Conservation (phyloP, 352 stramenopile species). For the Globisporangium uncinulatum region DNA sequence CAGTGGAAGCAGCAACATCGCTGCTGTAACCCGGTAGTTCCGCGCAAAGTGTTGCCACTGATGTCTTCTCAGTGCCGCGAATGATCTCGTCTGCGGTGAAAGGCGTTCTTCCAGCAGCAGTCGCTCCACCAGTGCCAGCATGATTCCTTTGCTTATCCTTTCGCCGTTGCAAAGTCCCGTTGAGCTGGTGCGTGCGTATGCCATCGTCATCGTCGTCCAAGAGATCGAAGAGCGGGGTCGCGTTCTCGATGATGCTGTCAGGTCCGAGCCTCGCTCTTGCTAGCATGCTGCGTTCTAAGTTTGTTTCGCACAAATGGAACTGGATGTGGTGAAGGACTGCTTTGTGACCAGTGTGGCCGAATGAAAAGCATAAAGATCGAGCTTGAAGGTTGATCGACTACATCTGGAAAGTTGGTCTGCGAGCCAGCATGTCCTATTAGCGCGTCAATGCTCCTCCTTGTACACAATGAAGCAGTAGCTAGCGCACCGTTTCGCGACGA, state of each 20-base stretch:
- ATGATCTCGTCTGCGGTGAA: conserved; percentile 13
- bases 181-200: neutral
- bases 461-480: neutral
- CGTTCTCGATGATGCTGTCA: conserved; percentile 21
- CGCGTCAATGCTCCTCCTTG: neutral
- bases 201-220: conserved; percentile 8
- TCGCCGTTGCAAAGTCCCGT: conserved; percentile 9
- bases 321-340: neutral
- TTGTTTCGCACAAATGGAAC: neutral
- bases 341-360: neutral
- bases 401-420: conserved; percentile 16
- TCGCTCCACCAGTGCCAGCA: neutral
- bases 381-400: conserved; percentile 2
- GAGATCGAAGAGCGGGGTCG: conserved; percentile 34
- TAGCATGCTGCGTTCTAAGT: neutral
- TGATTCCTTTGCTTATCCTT: conserved; percentile 12
- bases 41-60: neutral
- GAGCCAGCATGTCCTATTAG: neutral
- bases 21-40: neutral
- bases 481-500: conserved; percentile 54
- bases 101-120: neutral
- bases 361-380: neutral
- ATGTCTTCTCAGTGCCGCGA: neutral
- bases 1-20: neutral
- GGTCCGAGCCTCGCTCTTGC: conserved; percentile 14